Base-by-base conservation (phyloP, 148 eudicot species). In the Spergularia bocconei region DNA sequence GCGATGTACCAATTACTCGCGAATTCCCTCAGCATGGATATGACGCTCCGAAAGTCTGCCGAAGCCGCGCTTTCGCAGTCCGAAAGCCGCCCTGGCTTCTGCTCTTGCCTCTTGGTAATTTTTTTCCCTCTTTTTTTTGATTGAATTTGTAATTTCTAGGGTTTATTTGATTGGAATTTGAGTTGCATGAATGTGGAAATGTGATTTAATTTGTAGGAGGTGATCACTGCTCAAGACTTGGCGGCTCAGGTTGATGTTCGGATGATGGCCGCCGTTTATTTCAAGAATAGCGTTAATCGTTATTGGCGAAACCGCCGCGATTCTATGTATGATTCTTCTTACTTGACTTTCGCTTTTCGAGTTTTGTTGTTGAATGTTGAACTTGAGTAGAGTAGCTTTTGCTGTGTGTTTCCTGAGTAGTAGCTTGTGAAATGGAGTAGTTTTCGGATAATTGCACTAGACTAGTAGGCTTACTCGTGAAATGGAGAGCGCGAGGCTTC, bases 241-340 rank as follows among this genome's bases (percentile, higher is more conserved):
- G 90, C 77, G 17, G 80, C 84, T 19, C 99, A 88, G 76, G 86
- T 81, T 12, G 99, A 92, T 82, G 99, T 95, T 63, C 91, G 99
- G 48, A 78, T 92, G 69, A 78, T 95, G 91, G 99, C 99, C 3
- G 86, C 99, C 0, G 93, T 95, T 76, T 95, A 92, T 84, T 91
- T 95, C 64, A 95, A 95, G 84, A 95, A 95, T 69, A 86, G 90
- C 78, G 67, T 95, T 64, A 92, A 82, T 79, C 92, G 96, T 11
- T 92, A 88, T 73, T 95, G 99, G 99, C 86, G 99, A 79, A 86
- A 74, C 79, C 80, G 96, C 61, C 88, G 96, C 7, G 97, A 95
- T 53, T 83, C 92, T 4, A 67, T 79, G 99, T 95, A 79, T 75
- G 99, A 70, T 81, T n/a, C 19, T 67, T 29, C 36, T 29, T 29